Base-by-base conservation (phyloP, 176 grass and related monocot species). In the Oryza brachyantha region DNA sequence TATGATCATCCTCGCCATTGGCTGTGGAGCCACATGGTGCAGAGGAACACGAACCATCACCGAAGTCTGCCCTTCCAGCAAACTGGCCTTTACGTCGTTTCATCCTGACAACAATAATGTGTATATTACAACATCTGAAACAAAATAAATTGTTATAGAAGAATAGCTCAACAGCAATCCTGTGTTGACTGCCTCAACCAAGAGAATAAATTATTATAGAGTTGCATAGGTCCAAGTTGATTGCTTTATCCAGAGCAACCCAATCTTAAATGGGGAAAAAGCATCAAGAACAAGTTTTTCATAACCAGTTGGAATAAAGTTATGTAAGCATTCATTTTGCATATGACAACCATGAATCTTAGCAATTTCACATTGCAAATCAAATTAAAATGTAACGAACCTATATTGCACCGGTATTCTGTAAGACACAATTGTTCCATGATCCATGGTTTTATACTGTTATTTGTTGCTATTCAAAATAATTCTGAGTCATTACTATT, bases 61-160 rank as follows among this genome's bases (percentile, higher is more conserved):
- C 81, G 78, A 84, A 83, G 62, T 91, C 78, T 55, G 73, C 63
- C 41, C 82, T 84, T 28, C 85, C 89, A 78, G 85, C 85, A 79
- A 91, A 91, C 64, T 88, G 89, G 34, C 89, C 89, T 78, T 84
- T 91, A 62, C 72, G 68, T 22, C 77, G 85, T 70, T 82, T 91
- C 89, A 91, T 91, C 81, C 89, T 91, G 67, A 46, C 6, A 82
- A 34, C 29, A 19, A 24, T 42, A 78, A 77, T 74, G 14, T 29
- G 39, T 28, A 86, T 50, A n/a, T 25, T 45, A 38, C 63, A 76
- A 79, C 26, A 29, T 55, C 61, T 58, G 40, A 78, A 63, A 60
- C 13, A 59, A 81, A 85, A 64, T 63, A 60, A 75, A 61, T 39
- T 24, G 60, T 12, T 60, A 67, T 17, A 60, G 9, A 83, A 79